These are phyloP conservation scores for Fremontodendron californicum DNA, from an alignment of 345 rosid species.

Conservation along the genomic window DNA sequence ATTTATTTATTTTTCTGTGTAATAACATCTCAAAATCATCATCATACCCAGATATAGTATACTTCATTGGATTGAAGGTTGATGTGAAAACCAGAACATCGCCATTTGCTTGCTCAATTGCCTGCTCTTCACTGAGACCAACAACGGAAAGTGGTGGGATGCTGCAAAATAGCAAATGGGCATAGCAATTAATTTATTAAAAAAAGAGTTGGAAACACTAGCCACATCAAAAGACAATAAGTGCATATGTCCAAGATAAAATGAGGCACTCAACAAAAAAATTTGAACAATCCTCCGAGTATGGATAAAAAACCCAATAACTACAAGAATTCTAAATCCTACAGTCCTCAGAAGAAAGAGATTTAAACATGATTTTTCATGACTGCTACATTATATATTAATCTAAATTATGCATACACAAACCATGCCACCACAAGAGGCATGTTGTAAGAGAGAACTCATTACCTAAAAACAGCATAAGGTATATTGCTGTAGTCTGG, in stretches of 20 bases:
- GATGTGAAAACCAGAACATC: constrained; percentile 89
- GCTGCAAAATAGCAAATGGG: constrained; percentile 46
- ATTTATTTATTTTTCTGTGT: background rate
- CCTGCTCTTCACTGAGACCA: constrained; percentile 95
- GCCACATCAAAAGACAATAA: background rate
- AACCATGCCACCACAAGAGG: background rate
- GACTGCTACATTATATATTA: background rate
- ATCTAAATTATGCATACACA: background rate
- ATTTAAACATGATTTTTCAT: background rate
- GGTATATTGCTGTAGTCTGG: constrained; percentile 74
- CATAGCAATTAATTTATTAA: background rate
- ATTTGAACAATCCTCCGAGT: background rate
- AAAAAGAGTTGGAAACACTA: background rate
- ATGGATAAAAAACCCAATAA: background rate
- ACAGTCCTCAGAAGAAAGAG: background rate
- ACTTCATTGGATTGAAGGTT: constrained; percentile 93
- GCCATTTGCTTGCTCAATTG: constrained; percentile 72
- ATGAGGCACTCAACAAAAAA: background rate
- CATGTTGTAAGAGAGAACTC: constrained; percentile 10
- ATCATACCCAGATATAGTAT: constrained; percentile 89
- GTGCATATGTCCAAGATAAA: background rate
- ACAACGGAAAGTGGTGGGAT: constrained; percentile 96
- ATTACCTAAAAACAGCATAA: constrained; percentile 88
- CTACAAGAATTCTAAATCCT: background rate
- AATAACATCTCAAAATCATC: constrained; percentile 10